Base-by-base conservation (phyloP, 768 basidiomycete species). In the Tricholoma flavovirens region DNA sequence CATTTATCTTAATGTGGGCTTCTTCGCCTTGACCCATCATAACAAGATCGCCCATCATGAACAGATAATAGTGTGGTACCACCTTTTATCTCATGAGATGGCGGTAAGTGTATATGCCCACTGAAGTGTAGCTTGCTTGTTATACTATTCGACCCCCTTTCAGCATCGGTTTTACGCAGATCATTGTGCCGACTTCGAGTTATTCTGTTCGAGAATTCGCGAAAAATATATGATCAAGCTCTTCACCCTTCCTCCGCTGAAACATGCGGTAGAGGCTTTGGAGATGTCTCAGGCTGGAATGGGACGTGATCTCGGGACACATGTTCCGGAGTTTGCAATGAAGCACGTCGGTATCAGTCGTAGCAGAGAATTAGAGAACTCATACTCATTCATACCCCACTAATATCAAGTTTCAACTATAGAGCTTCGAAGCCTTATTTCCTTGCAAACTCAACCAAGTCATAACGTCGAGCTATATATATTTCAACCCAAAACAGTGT, bases 401-500 rank as follows among this genome's bases (percentile, higher is more conserved):
- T 26, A 26, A 26, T 5, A 3, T 26, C 24, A 26, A 26, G 24
- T 26, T 26, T 26, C 5, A 5, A 26, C 5, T 26, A 26, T 26
- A 5, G 24, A 26, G 24, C 24, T 26, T 26, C 3, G 24, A 26
- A 26, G 24, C n/a, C n/a, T 26, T 26, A 26, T 26, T 26, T 26
- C 24, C 5, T 26, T 26, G 2, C 24, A 26, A 26, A 3, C 24
- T 26, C 5, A 26, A 5, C 3, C 3, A 5, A 9, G 4, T 45
- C 43, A 14, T 15, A 46, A 22, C 21, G 29, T 38, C n/a, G 40
- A 43, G n/a, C 24, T 29, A 53, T 30, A n/a, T 43, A 43, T 53
- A 42, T 53, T 43, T 53, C 33, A 53, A 53, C 40, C 26, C 52
- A 43, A 53, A 53, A 42, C 26, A 29, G 29, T 15, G 36, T 42